Evolutionary conservation across 2,329 filamentous ascomycete species (phyloP).

Genomic region (Lojkania enalia): DNA sequence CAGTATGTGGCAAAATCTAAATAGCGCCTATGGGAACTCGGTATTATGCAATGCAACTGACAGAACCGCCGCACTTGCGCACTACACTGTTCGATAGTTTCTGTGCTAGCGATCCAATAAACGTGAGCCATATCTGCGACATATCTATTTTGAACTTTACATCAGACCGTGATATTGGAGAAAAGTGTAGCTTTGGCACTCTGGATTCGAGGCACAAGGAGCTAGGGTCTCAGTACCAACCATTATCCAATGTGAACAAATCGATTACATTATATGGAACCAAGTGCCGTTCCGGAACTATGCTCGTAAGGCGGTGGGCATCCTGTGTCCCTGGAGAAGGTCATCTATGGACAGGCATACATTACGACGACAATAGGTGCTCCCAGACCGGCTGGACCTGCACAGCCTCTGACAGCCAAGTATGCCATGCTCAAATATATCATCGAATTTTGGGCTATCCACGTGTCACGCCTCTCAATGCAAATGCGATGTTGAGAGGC

Average conservation of each 20-base stretch:
- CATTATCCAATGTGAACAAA: background rate
- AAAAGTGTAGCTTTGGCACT: constrained; percentile 49
- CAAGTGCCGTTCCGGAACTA: background rate
- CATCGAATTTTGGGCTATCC: constrained; percentile 12
- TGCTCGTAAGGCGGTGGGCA: background rate
- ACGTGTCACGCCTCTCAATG: constrained; percentile 1
- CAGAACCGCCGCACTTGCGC: constrained; percentile 15
- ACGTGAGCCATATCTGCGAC: too few relatives aligned
- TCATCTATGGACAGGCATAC: too few relatives aligned
- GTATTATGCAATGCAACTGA: constrained; percentile 12
- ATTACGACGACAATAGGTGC: too few relatives aligned
- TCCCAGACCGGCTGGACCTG: background rate
- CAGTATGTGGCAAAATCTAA: constrained; percentile 8
- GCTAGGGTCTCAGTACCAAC: background rate
- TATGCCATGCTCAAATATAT: constrained; percentile 14
- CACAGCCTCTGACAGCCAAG: background rate
- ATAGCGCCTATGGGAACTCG: constrained; percentile 16
- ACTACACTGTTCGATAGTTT: constrained; percentile 23
- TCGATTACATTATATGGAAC: constrained; percentile 4
- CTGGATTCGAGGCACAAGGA: constrained; percentile 43
- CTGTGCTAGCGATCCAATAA: too few relatives aligned
- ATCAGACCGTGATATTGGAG: constrained; percentile 34
- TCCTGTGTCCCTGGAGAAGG: too few relatives aligned
- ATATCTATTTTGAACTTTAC: constrained; percentile 3
- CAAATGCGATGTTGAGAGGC: constrained; percentile 1